A percentile compares a stretch with the other conserved stretches of the same genome.
phyloP scores from a whole-genome alignment of 2,329 filamentous ascomycete genomes.

The Colletotrichum caudatum region DNA sequence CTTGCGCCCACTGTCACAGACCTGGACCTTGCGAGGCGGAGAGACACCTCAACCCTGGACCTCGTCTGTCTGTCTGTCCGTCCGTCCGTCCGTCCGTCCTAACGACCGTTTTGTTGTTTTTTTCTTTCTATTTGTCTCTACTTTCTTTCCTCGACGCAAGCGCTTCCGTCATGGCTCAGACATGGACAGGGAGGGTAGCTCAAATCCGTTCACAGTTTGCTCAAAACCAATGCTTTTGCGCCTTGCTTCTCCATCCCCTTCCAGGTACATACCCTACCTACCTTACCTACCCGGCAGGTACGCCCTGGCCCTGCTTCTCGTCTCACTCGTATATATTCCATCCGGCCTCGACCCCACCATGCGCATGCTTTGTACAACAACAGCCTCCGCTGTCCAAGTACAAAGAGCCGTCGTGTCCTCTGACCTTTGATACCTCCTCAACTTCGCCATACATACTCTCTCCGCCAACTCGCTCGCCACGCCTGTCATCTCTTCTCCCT shows the following conservation, averaged over 20 bases:
- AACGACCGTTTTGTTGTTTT: constrained; percentile 41
- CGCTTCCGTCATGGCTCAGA: constrained; percentile 44
- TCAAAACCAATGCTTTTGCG: constrained; percentile 41
- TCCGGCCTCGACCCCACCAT: constrained; percentile 34
- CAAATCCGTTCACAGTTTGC: constrained; percentile 38
- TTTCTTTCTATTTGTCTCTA: not conserved
- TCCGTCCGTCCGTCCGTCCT: constrained; percentile 39
- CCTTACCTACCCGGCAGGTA: not conserved
- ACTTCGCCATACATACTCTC: constrained; percentile 3
- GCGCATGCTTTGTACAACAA: constrained; percentile 1
- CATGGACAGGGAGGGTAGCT: constrained; percentile 43
- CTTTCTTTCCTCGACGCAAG: constrained; percentile 36
- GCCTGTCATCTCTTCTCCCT: constrained; percentile 35
- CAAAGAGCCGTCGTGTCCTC: constrained; percentile 26
- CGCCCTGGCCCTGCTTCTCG: constrained; percentile 33
- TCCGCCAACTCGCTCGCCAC: constrained; percentile 1
- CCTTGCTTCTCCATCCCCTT: constrained; percentile 28
- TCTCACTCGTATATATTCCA: constrained; percentile 41
- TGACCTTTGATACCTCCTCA: constrained; percentile 13
- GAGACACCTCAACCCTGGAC: constrained; percentile 43
- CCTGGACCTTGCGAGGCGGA: constrained; percentile 42
- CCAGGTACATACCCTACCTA: constrained; percentile 33
- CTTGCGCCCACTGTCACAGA: constrained; percentile 42
- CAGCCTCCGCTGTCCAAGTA: constrained; percentile 8
- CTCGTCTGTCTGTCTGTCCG: constrained; percentile 18